Evolutionary conservation across 768 basidiomycete genomes (phyloP).

Genomic region (Boletus coccyginus): DNA sequence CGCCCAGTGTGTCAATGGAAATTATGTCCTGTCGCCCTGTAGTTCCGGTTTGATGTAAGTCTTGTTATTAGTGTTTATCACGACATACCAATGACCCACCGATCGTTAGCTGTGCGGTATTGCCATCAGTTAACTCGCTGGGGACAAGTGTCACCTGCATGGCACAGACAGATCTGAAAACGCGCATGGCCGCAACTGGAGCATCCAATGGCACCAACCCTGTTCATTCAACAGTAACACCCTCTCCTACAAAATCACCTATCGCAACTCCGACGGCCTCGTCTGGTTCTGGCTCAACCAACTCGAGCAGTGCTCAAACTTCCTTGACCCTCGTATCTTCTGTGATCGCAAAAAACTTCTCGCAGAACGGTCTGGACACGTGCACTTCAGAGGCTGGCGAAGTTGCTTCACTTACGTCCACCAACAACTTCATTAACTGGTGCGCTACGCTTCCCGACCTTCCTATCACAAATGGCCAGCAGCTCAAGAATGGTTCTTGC

Average conservation of each 20-base stretch:
- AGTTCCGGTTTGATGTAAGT: conserved; percentile 18
- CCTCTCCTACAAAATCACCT: conserved; percentile 9
- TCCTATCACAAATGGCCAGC: conserved; percentile 62
- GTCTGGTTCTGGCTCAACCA: conserved; percentile 15
- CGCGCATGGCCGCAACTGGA: conserved; percentile 43
- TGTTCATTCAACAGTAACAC: conserved; percentile 16
- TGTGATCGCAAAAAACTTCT: conserved; percentile 57
- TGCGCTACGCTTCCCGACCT: conserved; percentile 46
- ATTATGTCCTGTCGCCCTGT: conserved; percentile 29
- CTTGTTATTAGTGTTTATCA: background rate
- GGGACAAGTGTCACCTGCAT: conserved; percentile 55
- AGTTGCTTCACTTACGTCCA: conserved; percentile 56
- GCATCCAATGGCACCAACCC: conserved; percentile 21
- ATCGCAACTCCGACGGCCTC: background rate
- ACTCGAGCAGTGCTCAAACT: conserved; percentile 19
- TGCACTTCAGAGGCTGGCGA: conserved; percentile 39
- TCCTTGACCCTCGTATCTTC: conserved; percentile 41
- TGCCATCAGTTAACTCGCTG: conserved; percentile 47
- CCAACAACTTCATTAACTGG: conserved; percentile 75
- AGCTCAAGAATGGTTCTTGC: conserved; percentile 50
- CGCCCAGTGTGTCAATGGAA: conserved; percentile 54
- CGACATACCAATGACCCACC: background rate
- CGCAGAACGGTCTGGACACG: conserved; percentile 43
- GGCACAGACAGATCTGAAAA: conserved; percentile 43
- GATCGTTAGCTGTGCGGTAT: conserved; percentile 31